Evolutionary conservation across 371 early-diverging fungal genomes (phyloP).

Genomic region (Syncephalastrum contaminatum): DNA sequence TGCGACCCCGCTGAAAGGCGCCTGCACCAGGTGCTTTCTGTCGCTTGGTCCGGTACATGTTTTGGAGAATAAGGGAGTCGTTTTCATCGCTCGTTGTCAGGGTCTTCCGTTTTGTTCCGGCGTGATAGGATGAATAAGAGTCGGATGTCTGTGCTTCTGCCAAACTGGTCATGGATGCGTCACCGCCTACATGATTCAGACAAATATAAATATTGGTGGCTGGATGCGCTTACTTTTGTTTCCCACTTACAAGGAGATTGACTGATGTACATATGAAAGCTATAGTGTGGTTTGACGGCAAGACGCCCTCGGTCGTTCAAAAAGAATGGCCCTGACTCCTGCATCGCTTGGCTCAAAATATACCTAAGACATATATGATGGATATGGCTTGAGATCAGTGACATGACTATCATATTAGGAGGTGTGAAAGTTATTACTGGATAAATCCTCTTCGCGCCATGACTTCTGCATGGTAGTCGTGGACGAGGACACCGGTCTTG

Average conservation of each 20-base stretch:
- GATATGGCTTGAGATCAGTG: too few relatives aligned
- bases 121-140: slow-evolving; percentile 38
- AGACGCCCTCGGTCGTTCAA: slow-evolving; percentile 1
- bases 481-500: slow-evolving; percentile 61
- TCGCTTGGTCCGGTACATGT: slow-evolving; percentile 34
- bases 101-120: slow-evolving; percentile 31
- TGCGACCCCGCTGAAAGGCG: slow-evolving; percentile 57
- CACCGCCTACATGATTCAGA: slow-evolving; percentile 57
- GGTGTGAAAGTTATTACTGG: slow-evolving; percentile 37
- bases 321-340: slow-evolving; percentile 6
- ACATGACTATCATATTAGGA: too few relatives aligned
- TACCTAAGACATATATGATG: too few relatives aligned
- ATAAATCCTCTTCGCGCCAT: slow-evolving; percentile 78
- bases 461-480: slow-evolving; percentile 87
- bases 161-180: slow-evolving; percentile 70
- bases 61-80: slow-evolving; percentile 14
- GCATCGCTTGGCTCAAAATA: neutral
- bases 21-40: slow-evolving; percentile 31
- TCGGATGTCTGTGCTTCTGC: slow-evolving; percentile 54
- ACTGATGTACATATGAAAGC: slow-evolving; percentile 75
- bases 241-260: slow-evolving; percentile 76
- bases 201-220: neutral
- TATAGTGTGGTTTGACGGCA: slow-evolving; percentile 13
- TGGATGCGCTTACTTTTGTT: neutral
- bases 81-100: slow-evolving; percentile 9